phyloP scores from a whole-genome alignment of 371 early-diverging fungal species.

The Nematocida minor region DNA sequence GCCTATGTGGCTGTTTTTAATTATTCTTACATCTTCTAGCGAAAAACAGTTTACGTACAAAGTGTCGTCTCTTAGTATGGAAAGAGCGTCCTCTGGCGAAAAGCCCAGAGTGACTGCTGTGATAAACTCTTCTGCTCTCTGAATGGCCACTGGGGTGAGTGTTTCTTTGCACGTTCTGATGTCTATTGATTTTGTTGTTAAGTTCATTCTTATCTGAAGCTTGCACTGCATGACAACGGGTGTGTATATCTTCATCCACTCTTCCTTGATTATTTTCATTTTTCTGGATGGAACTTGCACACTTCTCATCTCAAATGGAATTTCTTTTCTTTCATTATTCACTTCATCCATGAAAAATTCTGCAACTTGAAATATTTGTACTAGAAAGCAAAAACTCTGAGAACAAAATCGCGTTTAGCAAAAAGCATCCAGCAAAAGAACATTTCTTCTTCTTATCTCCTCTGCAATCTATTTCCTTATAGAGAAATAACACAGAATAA shows the following conservation, averaged over 20 bases:
- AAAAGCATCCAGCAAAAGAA: not conserved
- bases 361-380: no score
- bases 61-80: constrained; percentile 78
- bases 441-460: not conserved
- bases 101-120: constrained; percentile 84
- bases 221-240: constrained; percentile 94
- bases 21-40: constrained; percentile 90
- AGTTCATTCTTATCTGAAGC: constrained; percentile 88
- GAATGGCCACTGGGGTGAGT: constrained; percentile 71
- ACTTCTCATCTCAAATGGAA: constrained; percentile 36
- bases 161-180: constrained; percentile 68
- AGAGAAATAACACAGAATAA: no score
- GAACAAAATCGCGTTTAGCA: no score
- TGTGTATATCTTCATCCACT: constrained; percentile 93
- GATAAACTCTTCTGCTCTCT: constrained; percentile 72
- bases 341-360: not conserved
- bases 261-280: constrained; percentile 77
- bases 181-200: constrained; percentile 78
- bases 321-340: constrained; percentile 7
- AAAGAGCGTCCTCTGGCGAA: constrained; percentile 78
- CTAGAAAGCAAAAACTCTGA: no score
- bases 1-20: constrained; percentile 85
- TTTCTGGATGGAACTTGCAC: constrained; percentile 76
- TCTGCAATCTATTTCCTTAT: no score
- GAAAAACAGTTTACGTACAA: constrained; percentile 79